These are phyloP conservation scores for Beauveria australis DNA, from an alignment of 2,329 filamentous ascomycete species.

Conservation along the genomic window DNA sequence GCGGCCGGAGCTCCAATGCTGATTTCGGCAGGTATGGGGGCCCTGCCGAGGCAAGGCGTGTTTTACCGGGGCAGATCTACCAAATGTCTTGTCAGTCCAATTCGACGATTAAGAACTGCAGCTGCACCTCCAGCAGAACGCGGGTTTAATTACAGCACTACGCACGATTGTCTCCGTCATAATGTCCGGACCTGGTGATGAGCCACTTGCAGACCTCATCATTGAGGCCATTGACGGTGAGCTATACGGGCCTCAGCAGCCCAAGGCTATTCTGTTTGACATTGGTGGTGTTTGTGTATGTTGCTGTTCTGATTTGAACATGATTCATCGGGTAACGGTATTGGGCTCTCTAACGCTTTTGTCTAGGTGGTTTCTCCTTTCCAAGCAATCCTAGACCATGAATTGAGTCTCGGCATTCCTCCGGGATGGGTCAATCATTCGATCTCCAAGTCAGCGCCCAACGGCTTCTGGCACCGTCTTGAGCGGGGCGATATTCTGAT, in stretches of 20 bases:
- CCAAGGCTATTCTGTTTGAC: slow-evolving; percentile 81
- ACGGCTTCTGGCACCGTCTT: slow-evolving; percentile 80
- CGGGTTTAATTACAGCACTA: background rate
- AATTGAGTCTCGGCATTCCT: slow-evolving; percentile 66
- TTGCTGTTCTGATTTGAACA: slow-evolving; percentile 18
- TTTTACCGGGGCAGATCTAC: background rate
- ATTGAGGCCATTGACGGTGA: slow-evolving; percentile 22
- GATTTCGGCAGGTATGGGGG: slow-evolving; percentile 2
- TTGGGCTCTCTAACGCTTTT: background rate
- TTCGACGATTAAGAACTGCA: background rate
- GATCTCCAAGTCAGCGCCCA: slow-evolving; percentile 68
- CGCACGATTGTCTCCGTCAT: no score
- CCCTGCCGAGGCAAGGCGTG: slow-evolving; percentile 7
- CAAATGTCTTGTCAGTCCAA: background rate
- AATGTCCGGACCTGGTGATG: slow-evolving; percentile 9
- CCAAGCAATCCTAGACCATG: slow-evolving; percentile 88
- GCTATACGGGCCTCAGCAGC: slow-evolving; percentile 40
- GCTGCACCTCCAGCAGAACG: background rate
- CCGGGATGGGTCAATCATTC: slow-evolving; percentile 86
- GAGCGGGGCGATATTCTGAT: slow-evolving; percentile 77
- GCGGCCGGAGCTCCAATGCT: background rate
- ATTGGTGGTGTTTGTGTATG: slow-evolving; percentile 95
- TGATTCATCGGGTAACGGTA: background rate
- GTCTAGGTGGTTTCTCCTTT: slow-evolving; percentile 79
- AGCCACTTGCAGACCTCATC: slow-evolving; percentile 20